Percentiles rank a stretch among this genome's conserved stretches.
Conservation (phyloP, 192 early-diverging fungal species). For the Martensiomyces pterosporus region DNA sequence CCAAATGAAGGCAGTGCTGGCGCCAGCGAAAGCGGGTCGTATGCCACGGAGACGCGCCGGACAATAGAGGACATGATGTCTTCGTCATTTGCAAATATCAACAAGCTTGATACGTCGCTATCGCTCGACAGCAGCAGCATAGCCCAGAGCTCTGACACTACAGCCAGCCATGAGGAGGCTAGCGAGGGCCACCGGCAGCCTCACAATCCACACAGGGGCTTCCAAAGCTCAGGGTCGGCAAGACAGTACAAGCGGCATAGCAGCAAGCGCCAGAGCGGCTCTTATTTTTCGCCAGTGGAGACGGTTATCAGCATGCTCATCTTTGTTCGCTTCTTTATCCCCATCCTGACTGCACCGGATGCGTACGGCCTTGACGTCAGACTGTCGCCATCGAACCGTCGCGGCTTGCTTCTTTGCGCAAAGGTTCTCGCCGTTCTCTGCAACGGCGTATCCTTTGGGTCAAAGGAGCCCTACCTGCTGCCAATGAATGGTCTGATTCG, state of each 20-base stretch:
- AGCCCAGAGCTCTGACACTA: background rate
- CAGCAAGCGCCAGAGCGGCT: slow-evolving; percentile 39
- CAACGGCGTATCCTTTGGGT: slow-evolving; percentile 90
- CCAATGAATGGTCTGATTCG: slow-evolving; percentile 82
- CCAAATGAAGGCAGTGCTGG: too few species aligned
- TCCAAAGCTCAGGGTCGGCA: slow-evolving; percentile 15
- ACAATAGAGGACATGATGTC: slow-evolving; percentile 21
- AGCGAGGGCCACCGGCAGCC: slow-evolving; percentile 36
- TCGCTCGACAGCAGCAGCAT: slow-evolving; percentile 4
- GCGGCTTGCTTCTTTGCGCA: slow-evolving; percentile 83
- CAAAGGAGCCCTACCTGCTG: slow-evolving; percentile 89
- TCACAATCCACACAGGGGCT: slow-evolving; percentile 27
- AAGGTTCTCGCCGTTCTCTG: slow-evolving; percentile 95
- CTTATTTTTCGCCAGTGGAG: slow-evolving; percentile 58
- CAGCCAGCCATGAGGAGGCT: too few species aligned
- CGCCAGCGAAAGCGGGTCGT: background rate
- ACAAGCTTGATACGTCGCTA: slow-evolving; percentile 16
- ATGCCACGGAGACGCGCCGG: slow-evolving; percentile 9
- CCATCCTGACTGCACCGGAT: slow-evolving; percentile 91
- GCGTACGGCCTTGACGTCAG: slow-evolving; percentile 60
- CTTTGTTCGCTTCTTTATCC: slow-evolving; percentile 93
- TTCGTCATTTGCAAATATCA: slow-evolving; percentile 15
- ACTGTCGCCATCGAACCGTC: slow-evolving; percentile 66
- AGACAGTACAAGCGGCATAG: slow-evolving; percentile 30
- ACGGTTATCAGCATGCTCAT: slow-evolving; percentile 74